A percentile compares a stretch with the other conserved stretches of the same genome.
Conservation (phyloP, 352 stramenopile species). For the Plasmopara viticola region DNA sequence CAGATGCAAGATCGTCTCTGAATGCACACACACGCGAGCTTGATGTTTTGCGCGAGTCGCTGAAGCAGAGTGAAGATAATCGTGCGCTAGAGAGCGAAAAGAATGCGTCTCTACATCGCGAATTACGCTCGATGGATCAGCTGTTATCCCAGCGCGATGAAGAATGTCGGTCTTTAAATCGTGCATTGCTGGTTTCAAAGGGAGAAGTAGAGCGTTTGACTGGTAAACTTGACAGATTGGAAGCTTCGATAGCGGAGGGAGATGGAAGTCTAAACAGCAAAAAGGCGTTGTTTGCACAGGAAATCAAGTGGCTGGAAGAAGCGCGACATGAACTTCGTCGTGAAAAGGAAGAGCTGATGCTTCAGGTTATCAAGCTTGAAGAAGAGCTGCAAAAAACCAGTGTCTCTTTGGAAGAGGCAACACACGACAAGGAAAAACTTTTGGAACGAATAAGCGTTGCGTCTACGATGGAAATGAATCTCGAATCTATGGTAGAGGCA, state of each 20-base stretch:
- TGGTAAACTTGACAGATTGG: constrained; percentile 27
- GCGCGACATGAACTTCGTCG: constrained; percentile 48
- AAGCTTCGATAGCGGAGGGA: constrained; percentile 7
- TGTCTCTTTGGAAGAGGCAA: constrained; percentile 24
- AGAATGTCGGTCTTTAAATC: constrained; percentile 59
- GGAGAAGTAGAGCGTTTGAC: constrained; percentile 50
- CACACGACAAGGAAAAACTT: constrained; percentile 48
- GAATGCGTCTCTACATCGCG: constrained; percentile 58
- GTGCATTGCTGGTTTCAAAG: constrained; percentile 44
- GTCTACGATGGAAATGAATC: constrained; percentile 32
- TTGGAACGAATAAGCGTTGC: constrained; percentile 28
- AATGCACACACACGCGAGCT: constrained; percentile 43
- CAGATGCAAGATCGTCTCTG: constrained; percentile 31
- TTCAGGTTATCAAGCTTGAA: constrained; percentile 53
- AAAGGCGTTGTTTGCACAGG: constrained; percentile 41
- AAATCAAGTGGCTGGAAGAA: constrained; percentile 73
- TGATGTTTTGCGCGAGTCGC: constrained; percentile 46
- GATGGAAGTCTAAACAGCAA: constrained; percentile 12
- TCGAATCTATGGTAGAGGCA: constrained; percentile 40
- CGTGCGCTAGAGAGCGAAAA: constrained; percentile 57
- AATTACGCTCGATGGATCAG: constrained; percentile 69
- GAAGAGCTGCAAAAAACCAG: constrained; percentile 45
- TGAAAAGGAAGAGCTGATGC: constrained; percentile 49
- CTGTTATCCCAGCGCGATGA: constrained; percentile 59
- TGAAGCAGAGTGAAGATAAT: constrained; percentile 53